Percentiles rank a stretch among this genome's conserved stretches.
phyloP scores from a whole-genome alignment of 2,329 filamentous ascomycete genomes.

The Alternaria alternata region DNA sequence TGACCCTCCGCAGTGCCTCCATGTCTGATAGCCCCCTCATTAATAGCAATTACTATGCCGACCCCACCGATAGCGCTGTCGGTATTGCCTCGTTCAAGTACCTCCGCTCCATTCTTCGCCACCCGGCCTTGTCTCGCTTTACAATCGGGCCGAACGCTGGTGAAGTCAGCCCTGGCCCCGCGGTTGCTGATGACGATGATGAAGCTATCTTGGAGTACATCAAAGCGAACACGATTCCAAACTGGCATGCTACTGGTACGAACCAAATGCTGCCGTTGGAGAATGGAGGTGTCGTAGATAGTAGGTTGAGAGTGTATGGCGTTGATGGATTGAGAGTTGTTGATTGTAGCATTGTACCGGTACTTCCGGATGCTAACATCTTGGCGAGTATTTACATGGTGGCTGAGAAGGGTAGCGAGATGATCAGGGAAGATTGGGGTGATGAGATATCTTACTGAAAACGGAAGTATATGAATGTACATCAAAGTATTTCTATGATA shows the following conservation, averaged over 20 bases:
- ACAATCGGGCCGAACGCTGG: constrained; percentile 31
- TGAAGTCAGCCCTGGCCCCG: constrained; percentile 42
- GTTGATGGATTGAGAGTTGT: constrained; percentile 43
- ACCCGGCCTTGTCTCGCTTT: constrained; percentile 25
- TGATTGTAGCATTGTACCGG: constrained; percentile 44
- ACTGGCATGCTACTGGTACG: constrained; percentile 48
- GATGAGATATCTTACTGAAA: constrained; percentile 10
- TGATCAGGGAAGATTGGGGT: constrained; percentile 34
- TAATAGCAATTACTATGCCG: constrained; percentile 48
- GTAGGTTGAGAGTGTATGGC: constrained; percentile 42
- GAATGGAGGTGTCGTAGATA: constrained; percentile 45
- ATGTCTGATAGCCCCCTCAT: constrained; percentile 45
- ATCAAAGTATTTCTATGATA: background rate
- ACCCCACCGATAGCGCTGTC: constrained; percentile 43
- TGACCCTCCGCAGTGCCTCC: constrained; percentile 43
- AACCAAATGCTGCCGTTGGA: constrained; percentile 42
- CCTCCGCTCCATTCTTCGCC: constrained; percentile 37
- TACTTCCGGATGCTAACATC: constrained; percentile 34
- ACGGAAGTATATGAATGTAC: background rate
- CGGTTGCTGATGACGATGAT: constrained; percentile 35
- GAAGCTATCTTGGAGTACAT: constrained; percentile 40
- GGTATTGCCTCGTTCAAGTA: constrained; percentile 46
- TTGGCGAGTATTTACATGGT: constrained; percentile 35
- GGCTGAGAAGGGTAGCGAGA: constrained; percentile 38
- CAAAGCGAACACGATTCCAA: constrained; percentile 29